These are phyloP conservation scores for Blepharisma japonicum DNA, from an alignment of 73 alveolate genomes.

Conservation along the genomic window DNA sequence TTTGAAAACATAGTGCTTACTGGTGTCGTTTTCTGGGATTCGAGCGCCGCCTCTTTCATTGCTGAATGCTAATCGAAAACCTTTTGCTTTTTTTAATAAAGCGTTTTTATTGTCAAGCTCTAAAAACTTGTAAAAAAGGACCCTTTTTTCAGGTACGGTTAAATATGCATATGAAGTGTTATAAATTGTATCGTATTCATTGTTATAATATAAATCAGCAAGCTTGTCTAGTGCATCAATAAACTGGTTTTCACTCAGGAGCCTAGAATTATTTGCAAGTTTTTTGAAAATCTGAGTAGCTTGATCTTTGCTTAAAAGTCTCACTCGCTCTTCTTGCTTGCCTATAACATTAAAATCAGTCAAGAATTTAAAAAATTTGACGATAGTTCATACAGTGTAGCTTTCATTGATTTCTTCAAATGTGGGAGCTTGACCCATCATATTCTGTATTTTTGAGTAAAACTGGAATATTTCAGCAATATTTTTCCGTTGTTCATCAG, in stretches of 20 bases:
- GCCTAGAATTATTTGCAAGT: neutral
- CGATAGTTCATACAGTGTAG: neutral
- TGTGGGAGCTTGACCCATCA: neutral
- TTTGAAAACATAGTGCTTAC: neutral
- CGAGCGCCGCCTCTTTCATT: slow-evolving; percentile 13
- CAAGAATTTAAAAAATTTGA: slow-evolving; percentile 1
- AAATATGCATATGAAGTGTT: neutral
- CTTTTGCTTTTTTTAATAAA: neutral
- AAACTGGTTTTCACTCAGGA: neutral
- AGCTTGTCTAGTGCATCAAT: neutral
- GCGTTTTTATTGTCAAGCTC: neutral
- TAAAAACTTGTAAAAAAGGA: neutral
- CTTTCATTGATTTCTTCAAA: slow-evolving; percentile 3
- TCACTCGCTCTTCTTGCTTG: neutral
- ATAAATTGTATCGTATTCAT: neutral
- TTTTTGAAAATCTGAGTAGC: neutral
- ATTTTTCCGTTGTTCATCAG: neutral
- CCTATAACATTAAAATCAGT: neutral
- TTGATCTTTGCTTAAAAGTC: neutral
- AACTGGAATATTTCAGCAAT: slow-evolving; percentile 15
- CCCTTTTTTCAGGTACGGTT: slow-evolving; percentile 6
- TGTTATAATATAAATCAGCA: neutral
- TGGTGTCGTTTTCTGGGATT: slow-evolving; percentile 1
- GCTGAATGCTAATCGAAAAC: slow-evolving; percentile 5
- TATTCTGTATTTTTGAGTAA: slow-evolving; percentile 14